A percentile compares a stretch with the other conserved stretches of the same genome.
phyloP scores from a whole-genome alignment of 2,329 filamentous ascomycete species.

The Ophiostoma montium region DNA sequence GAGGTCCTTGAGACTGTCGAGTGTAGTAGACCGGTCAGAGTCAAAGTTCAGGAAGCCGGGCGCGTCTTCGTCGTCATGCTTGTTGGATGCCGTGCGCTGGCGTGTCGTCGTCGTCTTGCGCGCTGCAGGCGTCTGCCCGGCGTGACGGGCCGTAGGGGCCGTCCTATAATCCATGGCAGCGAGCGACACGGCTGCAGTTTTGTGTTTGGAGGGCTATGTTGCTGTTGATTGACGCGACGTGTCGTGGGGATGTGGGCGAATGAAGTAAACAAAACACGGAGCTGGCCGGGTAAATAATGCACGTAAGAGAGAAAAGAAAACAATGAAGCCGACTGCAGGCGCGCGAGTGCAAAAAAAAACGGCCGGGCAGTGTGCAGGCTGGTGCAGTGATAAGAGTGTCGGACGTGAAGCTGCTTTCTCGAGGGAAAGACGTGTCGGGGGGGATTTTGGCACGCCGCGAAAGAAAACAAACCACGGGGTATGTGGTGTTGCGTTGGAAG shows the following conservation, averaged over 20 bases:
- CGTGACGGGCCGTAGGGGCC: constrained; percentile 2
- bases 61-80: neutral
- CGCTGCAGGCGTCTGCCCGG: constrained; percentile 2
- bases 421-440: constrained; percentile 7
- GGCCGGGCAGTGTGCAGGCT: neutral
- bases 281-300: constrained; percentile 2
- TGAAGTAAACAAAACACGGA: constrained; percentile 8
- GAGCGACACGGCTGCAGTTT: neutral
- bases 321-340: neutral
- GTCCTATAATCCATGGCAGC: constrained; percentile 8
- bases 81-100: neutral
- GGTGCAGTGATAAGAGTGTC: neutral
- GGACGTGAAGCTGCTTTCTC: neutral
- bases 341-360: neutral
- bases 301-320: neutral
- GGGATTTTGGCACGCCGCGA: neutral
- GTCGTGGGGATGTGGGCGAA: neutral
- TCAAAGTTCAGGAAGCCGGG: constrained; percentile 8
- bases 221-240: neutral
- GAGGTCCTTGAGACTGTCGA: constrained; percentile 13
- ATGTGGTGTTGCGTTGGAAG: constrained; percentile 4
- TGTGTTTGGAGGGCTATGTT: no score
- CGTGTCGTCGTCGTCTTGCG: neutral
- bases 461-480: constrained; percentile 9
- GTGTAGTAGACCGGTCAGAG: constrained; percentile 12